Percentiles rank a stretch among this genome's conserved stretches.
Evolutionary conservation across 139 green algal species (phyloP).

Genomic region (Spirogloea muscicola): DNA sequence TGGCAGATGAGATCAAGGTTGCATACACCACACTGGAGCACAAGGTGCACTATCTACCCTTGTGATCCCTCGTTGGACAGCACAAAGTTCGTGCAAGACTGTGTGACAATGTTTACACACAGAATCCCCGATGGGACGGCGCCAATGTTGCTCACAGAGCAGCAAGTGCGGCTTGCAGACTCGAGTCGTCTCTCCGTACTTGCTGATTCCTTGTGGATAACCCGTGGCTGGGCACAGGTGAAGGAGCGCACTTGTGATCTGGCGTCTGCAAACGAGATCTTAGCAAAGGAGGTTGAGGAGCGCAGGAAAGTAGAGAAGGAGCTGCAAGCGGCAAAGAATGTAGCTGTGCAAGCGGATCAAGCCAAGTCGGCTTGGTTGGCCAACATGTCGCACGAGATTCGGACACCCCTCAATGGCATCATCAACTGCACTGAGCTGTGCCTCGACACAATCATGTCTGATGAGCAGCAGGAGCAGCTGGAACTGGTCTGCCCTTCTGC

Average conservation of each 20-base stretch:
- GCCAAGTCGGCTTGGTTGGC: conserved; percentile 5
- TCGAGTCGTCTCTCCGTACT: too few relatives aligned
- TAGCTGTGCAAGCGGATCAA: background rate
- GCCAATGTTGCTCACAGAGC: too few relatives aligned
- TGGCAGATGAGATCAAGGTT: conserved; percentile 22
- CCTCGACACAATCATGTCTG: background rate
- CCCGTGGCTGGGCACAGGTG: background rate
- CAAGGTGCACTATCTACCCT: conserved; percentile 4
- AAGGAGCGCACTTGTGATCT: conserved; percentile 8
- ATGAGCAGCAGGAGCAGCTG: conserved; percentile 15
- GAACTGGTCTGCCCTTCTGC: too few relatives aligned
- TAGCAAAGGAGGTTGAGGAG: background rate
- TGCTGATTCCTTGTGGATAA: too few relatives aligned
- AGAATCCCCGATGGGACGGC: too few relatives aligned
- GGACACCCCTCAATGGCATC: conserved; percentile 14
- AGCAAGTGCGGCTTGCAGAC: too few relatives aligned
- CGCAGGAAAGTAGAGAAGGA: background rate
- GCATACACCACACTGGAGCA: conserved; percentile 25
- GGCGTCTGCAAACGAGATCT: background rate
- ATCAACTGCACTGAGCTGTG: conserved; percentile 28
- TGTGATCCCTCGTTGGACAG: background rate
- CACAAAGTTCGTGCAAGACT: too few relatives aligned
- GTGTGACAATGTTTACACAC: too few relatives aligned
- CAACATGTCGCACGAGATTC: conserved; percentile 19
- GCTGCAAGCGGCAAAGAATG: background rate